Evolutionary conservation across 2,329 filamentous ascomycete genomes (phyloP).

Genomic region (Chrysosphaeria jannelii): DNA sequence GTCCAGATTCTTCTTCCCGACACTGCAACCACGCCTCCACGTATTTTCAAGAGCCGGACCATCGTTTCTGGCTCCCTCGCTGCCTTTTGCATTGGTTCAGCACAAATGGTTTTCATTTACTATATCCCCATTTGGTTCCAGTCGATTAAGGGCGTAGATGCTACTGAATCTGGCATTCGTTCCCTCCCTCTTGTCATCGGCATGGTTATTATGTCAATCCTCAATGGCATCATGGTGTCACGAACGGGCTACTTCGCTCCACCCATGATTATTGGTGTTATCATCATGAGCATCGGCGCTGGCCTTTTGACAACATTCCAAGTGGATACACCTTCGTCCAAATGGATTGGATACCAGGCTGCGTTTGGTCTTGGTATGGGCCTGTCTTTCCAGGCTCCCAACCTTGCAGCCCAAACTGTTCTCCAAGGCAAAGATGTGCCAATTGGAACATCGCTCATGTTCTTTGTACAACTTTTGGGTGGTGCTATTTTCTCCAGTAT

Average conservation of each 20-base stretch:
- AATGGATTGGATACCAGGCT: constrained; percentile 9
- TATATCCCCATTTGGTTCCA: constrained; percentile 12
- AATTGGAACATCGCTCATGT: constrained; percentile 9
- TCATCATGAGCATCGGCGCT: constrained; percentile 8
- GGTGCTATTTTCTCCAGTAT: constrained; percentile 18
- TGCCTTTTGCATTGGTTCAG: constrained; percentile 2
- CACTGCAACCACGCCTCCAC: constrained; percentile 13
- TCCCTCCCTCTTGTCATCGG: constrained; percentile 5
- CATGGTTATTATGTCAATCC: constrained; percentile 5
- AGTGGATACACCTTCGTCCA: constrained; percentile 4
- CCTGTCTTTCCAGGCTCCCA: constrained; percentile 6
- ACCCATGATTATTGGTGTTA: constrained; percentile 8
- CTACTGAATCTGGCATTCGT: constrained; percentile 9
- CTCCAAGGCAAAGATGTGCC: constrained; percentile 5
- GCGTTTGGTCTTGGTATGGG: constrained; percentile 7
- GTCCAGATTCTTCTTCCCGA: constrained; percentile 11
- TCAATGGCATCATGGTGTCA: constrained; percentile 5
- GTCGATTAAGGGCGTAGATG: constrained; percentile 7
- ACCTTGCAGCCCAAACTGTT: constrained; percentile 7
- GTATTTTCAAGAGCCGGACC: constrained; percentile 11
- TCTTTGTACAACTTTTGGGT: constrained; percentile 20
- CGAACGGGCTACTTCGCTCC: constrained; percentile 10
- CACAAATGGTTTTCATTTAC: constrained; percentile 4
- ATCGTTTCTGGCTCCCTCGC: constrained; percentile 3
- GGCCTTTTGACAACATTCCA: constrained; percentile 10